These are phyloP conservation scores for Leccinum sublutescens DNA, from an alignment of 768 basidiomycete species.

Conservation along the genomic window DNA sequence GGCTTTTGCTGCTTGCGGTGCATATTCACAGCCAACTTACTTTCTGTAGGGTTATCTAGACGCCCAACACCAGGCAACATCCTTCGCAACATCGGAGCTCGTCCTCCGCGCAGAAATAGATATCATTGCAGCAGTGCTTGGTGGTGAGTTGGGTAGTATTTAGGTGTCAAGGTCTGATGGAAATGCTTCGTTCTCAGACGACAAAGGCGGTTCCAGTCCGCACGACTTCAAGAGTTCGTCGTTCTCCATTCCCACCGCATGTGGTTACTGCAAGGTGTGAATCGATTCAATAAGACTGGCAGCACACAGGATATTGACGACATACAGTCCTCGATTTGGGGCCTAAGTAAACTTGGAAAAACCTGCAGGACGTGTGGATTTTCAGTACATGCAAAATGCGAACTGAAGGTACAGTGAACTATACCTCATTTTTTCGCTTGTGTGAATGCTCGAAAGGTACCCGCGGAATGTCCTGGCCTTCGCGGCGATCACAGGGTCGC, in stretches of 20 bases:
- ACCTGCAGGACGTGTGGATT: slow-evolving; percentile 76
- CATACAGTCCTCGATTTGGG: slow-evolving; percentile 78
- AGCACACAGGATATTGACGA: slow-evolving; percentile 5
- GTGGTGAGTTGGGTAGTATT: slow-evolving; percentile 43
- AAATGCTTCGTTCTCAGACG: slow-evolving; percentile 45
- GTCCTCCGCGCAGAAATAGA: slow-evolving; percentile 66
- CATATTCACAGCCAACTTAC: slow-evolving; percentile 2
- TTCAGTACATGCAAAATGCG: slow-evolving; percentile 82
- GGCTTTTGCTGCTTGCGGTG: background rate
- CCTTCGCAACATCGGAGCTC: slow-evolving; percentile 53
- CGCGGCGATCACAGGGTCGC: slow-evolving; percentile 27
- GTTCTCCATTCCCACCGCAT: slow-evolving; percentile 82
- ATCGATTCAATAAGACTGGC: background rate
- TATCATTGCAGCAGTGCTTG: slow-evolving; percentile 56
- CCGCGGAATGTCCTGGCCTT: slow-evolving; percentile 59
- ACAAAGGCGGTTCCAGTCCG: slow-evolving; percentile 66
- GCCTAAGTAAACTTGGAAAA: slow-evolving; percentile 83
- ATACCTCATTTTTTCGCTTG: slow-evolving; percentile 2
- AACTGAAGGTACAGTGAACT: slow-evolving; percentile 61
- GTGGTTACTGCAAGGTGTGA: slow-evolving; percentile 76
- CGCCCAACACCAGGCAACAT: slow-evolving; percentile 54
- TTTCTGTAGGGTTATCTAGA: slow-evolving; percentile 58
- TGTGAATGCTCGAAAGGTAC: slow-evolving; percentile 46
- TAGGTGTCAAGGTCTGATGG: slow-evolving; percentile 5
- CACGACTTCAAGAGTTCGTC: slow-evolving; percentile 84